These are phyloP conservation scores for Trichoderma gracile DNA, from an alignment of 2,329 filamentous ascomycete species.

Conservation along the genomic window DNA sequence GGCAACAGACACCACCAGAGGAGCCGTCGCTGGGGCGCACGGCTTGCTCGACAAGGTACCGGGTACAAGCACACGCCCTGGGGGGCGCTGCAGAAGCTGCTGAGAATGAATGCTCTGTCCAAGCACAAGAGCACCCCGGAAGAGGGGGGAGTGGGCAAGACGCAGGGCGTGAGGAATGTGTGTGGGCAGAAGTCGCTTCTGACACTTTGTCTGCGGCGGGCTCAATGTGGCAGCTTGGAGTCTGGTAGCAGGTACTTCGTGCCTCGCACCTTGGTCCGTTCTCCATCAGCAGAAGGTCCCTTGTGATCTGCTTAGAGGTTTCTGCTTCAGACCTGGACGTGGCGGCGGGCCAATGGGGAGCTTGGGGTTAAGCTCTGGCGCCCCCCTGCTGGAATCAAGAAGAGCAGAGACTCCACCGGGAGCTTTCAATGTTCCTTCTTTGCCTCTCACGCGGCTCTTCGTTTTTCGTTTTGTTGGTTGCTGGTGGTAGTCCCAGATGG, in stretches of 20 bases:
- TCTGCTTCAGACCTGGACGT: slow-evolving; percentile 17
- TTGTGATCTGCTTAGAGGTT: slow-evolving; percentile 28
- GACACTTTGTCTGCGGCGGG: slow-evolving; percentile 4
- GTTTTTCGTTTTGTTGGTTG: neutral
- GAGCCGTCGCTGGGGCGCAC: slow-evolving; percentile 7
- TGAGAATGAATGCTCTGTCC: neutral
- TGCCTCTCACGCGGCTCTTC: neutral
- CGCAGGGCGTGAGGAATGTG: slow-evolving; percentile 24
- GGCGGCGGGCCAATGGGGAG: slow-evolving; percentile 28
- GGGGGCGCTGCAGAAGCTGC: neutral
- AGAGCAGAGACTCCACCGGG: slow-evolving; percentile 11
- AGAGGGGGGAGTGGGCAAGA: neutral
- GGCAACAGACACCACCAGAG: neutral
- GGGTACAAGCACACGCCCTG: neutral
- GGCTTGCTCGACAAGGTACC: slow-evolving; percentile 4
- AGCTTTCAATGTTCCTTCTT: slow-evolving; percentile 18
- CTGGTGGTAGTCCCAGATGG: neutral
- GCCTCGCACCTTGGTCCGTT: neutral
- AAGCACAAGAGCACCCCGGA: slow-evolving; percentile 1
- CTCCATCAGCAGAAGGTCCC: slow-evolving; percentile 25
- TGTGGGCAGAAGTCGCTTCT: slow-evolving; percentile 20
- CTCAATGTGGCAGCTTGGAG: neutral
- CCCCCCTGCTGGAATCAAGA: slow-evolving; percentile 16
- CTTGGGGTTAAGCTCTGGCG: slow-evolving; percentile 28
- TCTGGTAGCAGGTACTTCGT: slow-evolving; percentile 5